phyloP scores from a whole-genome alignment of 2,329 filamentous ascomycete genomes.

The Mariannaea elegans region DNA sequence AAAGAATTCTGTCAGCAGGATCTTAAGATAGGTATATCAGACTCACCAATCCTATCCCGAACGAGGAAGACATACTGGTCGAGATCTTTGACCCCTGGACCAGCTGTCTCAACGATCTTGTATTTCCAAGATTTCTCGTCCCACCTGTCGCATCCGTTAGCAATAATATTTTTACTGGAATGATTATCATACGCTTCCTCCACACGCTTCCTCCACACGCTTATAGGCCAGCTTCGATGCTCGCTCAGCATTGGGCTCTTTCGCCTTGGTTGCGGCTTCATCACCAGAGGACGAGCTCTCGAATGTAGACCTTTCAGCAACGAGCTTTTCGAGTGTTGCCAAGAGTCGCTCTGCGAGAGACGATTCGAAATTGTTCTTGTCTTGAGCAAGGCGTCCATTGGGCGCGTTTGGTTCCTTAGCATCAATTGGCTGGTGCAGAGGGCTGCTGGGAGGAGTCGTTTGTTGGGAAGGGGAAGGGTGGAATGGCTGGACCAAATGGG shows the following conservation, averaged over 20 bases:
- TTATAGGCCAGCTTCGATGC: background rate
- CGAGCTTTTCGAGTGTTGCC: background rate
- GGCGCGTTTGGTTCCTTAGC: background rate
- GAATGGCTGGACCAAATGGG: background rate
- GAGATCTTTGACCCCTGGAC: too few relatives aligned
- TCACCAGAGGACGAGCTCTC: background rate
- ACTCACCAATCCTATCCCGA: too few relatives aligned
- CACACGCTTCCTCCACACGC: background rate
- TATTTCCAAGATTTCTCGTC: background rate
- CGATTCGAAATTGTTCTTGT: background rate
- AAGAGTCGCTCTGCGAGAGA: background rate
- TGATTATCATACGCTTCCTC: too few relatives aligned
- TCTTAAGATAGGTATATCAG: too few relatives aligned
- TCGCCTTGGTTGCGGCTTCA: background rate
- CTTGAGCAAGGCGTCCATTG: background rate
- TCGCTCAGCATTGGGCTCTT: background rate
- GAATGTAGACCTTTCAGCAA: background rate
- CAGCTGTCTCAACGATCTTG: too few relatives aligned
- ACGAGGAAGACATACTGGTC: too few relatives aligned
- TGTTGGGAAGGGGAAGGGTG: background rate
- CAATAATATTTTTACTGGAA: too few relatives aligned
- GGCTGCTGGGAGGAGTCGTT: background rate
- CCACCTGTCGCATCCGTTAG: too few relatives aligned
- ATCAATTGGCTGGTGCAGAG: background rate
- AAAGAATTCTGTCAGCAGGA: too few relatives aligned